phyloP scores from a whole-genome alignment of 345 rosid genomes.

The Aegle marmelos region DNA sequence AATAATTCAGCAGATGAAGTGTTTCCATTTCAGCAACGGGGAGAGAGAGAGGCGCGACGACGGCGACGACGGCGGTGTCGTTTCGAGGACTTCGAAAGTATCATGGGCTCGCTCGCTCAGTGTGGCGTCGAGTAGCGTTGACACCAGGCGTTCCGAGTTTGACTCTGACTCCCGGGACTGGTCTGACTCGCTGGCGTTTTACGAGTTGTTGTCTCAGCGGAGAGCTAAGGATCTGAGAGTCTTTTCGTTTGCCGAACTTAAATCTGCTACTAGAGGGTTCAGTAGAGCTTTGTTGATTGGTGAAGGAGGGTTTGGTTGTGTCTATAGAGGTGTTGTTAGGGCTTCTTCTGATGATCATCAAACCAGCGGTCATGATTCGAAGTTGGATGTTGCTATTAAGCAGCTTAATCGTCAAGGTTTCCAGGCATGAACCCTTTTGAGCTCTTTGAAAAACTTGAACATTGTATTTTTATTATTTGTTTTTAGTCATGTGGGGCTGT shows the following conservation, averaged over 20 bases:
- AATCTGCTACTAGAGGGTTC: constrained; percentile 79
- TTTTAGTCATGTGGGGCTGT: background rate
- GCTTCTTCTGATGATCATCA: constrained; percentile 25
- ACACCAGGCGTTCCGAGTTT: constrained; percentile 84
- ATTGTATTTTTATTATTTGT: background rate
- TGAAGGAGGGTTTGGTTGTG: constrained; percentile 97
- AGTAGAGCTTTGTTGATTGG: constrained; percentile 74
- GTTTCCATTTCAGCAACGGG: constrained; percentile 90
- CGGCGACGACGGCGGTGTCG: constrained; percentile 24
- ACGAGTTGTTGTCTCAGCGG: constrained; percentile 54
- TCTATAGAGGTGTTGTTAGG: constrained; percentile 65
- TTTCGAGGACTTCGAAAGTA: constrained; percentile 57
- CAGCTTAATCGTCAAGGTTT: constrained; percentile 92
- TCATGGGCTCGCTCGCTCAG: constrained; percentile 93
- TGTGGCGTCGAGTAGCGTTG: constrained; percentile 73
- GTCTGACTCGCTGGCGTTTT: constrained; percentile 47
- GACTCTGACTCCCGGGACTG: constrained; percentile 78
- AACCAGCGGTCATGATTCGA: constrained; percentile 34
- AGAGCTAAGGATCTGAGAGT: constrained; percentile 75
- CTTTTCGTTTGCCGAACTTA: constrained; percentile 73
- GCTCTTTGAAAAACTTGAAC: background rate
- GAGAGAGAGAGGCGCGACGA: constrained; percentile 51
- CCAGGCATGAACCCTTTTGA: constrained; percentile 68
- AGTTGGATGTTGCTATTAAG: constrained; percentile 74
- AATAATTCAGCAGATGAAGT: constrained; percentile 52